Conservation (phyloP, 257 asterid genomes). For the Salvia miltiorrhiza region DNA sequence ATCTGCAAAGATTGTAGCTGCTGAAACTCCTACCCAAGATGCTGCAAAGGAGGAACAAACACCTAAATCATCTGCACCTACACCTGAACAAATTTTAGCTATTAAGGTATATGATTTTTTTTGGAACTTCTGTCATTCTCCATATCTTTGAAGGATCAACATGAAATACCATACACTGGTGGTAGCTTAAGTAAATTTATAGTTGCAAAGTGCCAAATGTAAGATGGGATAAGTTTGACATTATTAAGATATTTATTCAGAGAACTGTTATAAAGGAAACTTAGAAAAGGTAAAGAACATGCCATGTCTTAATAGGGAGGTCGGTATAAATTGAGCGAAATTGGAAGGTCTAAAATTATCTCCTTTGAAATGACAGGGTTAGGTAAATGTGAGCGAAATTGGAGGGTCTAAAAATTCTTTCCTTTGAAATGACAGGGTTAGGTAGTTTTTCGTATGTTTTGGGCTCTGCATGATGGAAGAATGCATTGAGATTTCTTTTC, state of each 20-base stretch:
- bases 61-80: conserved; percentile 76
- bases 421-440: not conserved
- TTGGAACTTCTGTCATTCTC: conserved; percentile 1
- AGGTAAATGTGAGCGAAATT: not conserved
- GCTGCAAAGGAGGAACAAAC: conserved; percentile 61
- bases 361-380: not conserved
- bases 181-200: not conserved
- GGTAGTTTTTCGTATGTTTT: not conserved
- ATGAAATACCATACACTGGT: not conserved
- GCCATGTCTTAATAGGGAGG: not conserved
- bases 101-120: conserved; percentile 60
- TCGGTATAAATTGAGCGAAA: not conserved
- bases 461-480: conserved; percentile 3
- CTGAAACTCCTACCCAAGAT: conserved; percentile 64
- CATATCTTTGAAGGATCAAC: not conserved
- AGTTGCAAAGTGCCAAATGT: not conserved
- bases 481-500: not conserved
- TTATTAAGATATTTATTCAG: not conserved
- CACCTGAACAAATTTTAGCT: conserved; percentile 93
- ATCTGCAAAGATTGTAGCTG: conserved; percentile 76
- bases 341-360: not conserved
- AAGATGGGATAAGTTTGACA: conserved; percentile 5
- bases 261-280: not conserved
- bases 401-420: not conserved
- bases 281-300: not conserved